A percentile compares a stretch with the other conserved stretches of the same genome.
Evolutionary conservation across 2,329 filamentous ascomycete species (phyloP).

Genomic region (Aspergillus pseudonomiae): DNA sequence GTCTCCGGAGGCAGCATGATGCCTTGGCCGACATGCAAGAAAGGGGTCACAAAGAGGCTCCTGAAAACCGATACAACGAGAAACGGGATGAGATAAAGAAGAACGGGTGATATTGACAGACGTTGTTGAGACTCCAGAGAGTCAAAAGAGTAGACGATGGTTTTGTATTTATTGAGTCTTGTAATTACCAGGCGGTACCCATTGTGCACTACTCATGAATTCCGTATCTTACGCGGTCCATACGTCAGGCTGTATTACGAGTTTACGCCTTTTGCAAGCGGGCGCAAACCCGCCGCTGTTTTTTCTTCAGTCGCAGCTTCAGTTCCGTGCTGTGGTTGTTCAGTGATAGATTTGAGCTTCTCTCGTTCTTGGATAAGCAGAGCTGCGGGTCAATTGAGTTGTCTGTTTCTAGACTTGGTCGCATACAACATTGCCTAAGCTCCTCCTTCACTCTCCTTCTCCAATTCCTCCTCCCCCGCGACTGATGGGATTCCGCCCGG

Average conservation of each 20-base stretch:
- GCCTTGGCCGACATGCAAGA: constrained; percentile 18
- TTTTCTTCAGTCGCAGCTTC: neutral
- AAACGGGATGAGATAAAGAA: neutral
- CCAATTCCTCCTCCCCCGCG: constrained; percentile 15
- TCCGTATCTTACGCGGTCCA: neutral
- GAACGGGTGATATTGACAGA: constrained; percentile 2
- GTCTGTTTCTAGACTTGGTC: neutral
- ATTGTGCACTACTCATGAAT: no score
- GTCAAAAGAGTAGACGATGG: neutral
- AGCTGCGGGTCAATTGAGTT: neutral
- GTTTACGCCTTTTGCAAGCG: neutral
- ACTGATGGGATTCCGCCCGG: constrained; percentile 35
- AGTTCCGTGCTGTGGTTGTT: neutral
- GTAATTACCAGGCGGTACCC: constrained; percentile 1
- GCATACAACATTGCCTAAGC: neutral
- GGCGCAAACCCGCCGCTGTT: neutral
- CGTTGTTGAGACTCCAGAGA: constrained; percentile 5
- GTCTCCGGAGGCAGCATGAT: constrained; percentile 41
- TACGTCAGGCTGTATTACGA: neutral
- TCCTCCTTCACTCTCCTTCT: constrained; percentile 2
- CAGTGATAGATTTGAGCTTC: neutral
- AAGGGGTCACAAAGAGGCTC: neutral
- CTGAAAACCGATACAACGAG: neutral
- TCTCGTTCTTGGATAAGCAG: neutral
- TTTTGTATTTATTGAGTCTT: constrained; percentile 3